Evolutionary conservation across 23 red algal species (phyloP).

Genomic region (Gracilaria vermiculophylla): DNA sequence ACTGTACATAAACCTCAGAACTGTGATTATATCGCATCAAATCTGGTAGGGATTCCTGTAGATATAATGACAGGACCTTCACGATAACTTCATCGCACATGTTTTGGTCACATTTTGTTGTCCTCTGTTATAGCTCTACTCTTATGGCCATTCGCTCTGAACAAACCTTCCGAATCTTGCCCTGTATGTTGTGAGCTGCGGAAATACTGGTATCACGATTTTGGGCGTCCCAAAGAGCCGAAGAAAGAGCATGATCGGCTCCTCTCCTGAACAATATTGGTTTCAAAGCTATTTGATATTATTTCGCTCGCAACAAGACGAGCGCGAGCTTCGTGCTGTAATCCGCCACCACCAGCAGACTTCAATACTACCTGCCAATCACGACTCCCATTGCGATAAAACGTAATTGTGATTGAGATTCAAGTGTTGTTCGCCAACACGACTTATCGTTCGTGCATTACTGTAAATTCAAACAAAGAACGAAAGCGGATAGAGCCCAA

Average conservation of each 20-base stretch:
- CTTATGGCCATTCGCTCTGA: neutral
- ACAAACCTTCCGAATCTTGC: neutral
- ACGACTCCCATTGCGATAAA: constrained; percentile 55
- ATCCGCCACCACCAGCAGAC: neutral
- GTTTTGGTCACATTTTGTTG: constrained; percentile 27
- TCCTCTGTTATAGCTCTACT: neutral
- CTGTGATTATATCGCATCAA: neutral
- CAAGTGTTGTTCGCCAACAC: constrained; percentile 65
- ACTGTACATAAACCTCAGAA: constrained; percentile 39
- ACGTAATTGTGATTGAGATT: constrained; percentile 77
- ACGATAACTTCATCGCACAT: constrained; percentile 53
- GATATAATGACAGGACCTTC: constrained; percentile 20
- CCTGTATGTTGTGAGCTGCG: neutral
- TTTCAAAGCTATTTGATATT: neutral
- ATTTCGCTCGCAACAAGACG: neutral
- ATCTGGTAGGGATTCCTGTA: neutral
- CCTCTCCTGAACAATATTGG: neutral
- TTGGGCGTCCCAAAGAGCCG: neutral
- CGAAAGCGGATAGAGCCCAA: neutral
- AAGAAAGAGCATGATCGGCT: no score
- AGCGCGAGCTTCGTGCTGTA: neutral
- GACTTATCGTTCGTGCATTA: constrained; percentile 64
- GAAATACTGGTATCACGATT: neutral
- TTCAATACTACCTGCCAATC: neutral
- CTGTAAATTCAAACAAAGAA: constrained; percentile 64